These are phyloP conservation scores for Pleomassaria siparia DNA, from an alignment of 2,329 filamentous ascomycete genomes.

Conservation along the genomic window DNA sequence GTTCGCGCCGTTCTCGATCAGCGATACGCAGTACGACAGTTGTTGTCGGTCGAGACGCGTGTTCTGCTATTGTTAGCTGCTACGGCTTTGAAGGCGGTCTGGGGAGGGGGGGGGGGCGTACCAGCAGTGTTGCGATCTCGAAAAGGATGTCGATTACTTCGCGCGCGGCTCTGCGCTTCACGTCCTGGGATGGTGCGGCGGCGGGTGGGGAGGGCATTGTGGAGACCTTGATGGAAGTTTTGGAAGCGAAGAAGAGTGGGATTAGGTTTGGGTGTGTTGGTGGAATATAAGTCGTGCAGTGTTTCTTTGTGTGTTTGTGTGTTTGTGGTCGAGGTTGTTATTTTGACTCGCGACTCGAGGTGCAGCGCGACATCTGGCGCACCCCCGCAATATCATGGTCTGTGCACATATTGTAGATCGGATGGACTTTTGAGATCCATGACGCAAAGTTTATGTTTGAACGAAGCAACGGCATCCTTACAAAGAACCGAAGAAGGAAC, in stretches of 20 bases:
- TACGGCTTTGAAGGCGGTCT: background rate
- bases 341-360: background rate
- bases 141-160: slow-evolving; percentile 79
- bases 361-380: background rate
- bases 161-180: slow-evolving; percentile 73
- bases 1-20: slow-evolving; percentile 97
- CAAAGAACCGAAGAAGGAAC: no score
- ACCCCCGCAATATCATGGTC: background rate
- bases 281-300: background rate
- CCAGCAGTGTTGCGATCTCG: slow-evolving; percentile 86
- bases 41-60: slow-evolving; percentile 89
- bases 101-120: slow-evolving; percentile 49
- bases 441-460: background rate
- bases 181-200: slow-evolving; percentile 25
- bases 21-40: slow-evolving; percentile 89
- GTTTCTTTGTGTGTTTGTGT: background rate
- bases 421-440: background rate
- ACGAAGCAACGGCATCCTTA: background rate
- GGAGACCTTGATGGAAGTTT: no score
- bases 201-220: slow-evolving; percentile 3
- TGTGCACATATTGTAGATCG: background rate
- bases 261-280: no score
- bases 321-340: background rate
- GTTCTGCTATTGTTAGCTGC: slow-evolving; percentile 61
- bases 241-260: no score